Conservation (phyloP, 2,329 filamentous ascomycete genomes). For the Curvularia lunata region DNA sequence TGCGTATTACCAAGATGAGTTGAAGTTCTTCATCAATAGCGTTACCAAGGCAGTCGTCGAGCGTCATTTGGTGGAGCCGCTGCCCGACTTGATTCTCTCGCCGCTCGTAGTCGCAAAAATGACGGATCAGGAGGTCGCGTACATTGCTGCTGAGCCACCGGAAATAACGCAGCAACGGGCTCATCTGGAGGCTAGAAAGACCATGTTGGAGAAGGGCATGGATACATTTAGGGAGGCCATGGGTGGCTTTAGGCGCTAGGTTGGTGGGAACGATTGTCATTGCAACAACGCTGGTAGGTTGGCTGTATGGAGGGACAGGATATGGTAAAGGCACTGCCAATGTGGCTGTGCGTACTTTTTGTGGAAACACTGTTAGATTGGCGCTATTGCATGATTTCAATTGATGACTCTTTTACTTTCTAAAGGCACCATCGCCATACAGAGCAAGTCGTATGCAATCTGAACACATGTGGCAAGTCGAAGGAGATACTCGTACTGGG, state of each 20-base stretch:
- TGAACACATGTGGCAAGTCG: too few relatives aligned
- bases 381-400: background rate
- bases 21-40: slow-evolving; percentile 46
- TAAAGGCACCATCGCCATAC: too few relatives aligned
- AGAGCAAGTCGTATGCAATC: too few relatives aligned
- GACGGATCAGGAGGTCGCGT: slow-evolving; percentile 44
- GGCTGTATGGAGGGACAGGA: background rate
- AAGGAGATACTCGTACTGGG: too few relatives aligned
- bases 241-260: slow-evolving; percentile 24
- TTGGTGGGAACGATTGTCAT: background rate
- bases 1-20: slow-evolving; percentile 50
- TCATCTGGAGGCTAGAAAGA: slow-evolving; percentile 36
- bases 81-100: slow-evolving; percentile 40
- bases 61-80: slow-evolving; percentile 43
- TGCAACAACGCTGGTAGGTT: background rate
- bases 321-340: background rate
- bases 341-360: background rate
- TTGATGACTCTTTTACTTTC: background rate
- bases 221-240: slow-evolving; percentile 42
- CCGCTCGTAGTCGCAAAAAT: slow-evolving; percentile 39
- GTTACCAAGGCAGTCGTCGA: slow-evolving; percentile 50
- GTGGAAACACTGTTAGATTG: background rate
- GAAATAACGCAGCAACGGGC: slow-evolving; percentile 35
- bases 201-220: slow-evolving; percentile 46
- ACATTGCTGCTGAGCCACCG: slow-evolving; percentile 45